These are phyloP conservation scores for Tephrocybe sp. DNA, from an alignment of 768 basidiomycete genomes.

Conservation along the genomic window DNA sequence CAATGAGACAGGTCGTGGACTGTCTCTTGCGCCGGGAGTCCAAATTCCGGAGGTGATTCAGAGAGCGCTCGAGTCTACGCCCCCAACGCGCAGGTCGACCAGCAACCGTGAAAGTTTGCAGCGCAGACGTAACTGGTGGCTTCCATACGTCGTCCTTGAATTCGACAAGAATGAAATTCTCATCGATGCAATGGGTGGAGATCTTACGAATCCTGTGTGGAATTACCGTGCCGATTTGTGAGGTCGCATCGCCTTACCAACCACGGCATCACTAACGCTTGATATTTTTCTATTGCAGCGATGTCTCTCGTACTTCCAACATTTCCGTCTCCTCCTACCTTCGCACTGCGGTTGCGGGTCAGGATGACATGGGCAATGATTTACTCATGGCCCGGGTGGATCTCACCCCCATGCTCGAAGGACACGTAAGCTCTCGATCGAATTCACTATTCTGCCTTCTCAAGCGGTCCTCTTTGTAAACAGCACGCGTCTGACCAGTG, in stretches of 20 bases:
- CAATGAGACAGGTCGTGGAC: slow-evolving; percentile 61
- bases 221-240: slow-evolving; percentile 96
- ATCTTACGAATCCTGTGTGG: slow-evolving; percentile 88
- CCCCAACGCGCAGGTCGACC: slow-evolving; percentile 52
- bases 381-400: slow-evolving; percentile 92
- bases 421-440: slow-evolving; percentile 51
- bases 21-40: slow-evolving; percentile 76
- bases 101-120: slow-evolving; percentile 91
- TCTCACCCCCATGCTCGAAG: slow-evolving; percentile 80
- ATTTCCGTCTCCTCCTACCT: slow-evolving; percentile 92
- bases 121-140: slow-evolving; percentile 92
- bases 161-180: slow-evolving; percentile 98
- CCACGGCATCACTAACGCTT: slow-evolving; percentile 4
- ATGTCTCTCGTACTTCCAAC: slow-evolving; percentile 92
- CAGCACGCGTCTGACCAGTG: slow-evolving; percentile 89
- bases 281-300: slow-evolving; percentile 48
- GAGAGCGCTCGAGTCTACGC: slow-evolving; percentile 68
- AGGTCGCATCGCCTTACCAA: slow-evolving; percentile 30
- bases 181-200: slow-evolving; percentile 95
- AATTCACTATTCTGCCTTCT: slow-evolving; percentile 9
- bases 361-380: slow-evolving; percentile 98
- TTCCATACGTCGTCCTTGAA: slow-evolving; percentile 96
- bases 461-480: slow-evolving; percentile 9
- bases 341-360: slow-evolving; percentile 74
- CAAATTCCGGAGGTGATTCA: slow-evolving; percentile 84